Base-by-base conservation (phyloP, 805 yeast genomes). In the Sugiyamaella smithiae region DNA sequence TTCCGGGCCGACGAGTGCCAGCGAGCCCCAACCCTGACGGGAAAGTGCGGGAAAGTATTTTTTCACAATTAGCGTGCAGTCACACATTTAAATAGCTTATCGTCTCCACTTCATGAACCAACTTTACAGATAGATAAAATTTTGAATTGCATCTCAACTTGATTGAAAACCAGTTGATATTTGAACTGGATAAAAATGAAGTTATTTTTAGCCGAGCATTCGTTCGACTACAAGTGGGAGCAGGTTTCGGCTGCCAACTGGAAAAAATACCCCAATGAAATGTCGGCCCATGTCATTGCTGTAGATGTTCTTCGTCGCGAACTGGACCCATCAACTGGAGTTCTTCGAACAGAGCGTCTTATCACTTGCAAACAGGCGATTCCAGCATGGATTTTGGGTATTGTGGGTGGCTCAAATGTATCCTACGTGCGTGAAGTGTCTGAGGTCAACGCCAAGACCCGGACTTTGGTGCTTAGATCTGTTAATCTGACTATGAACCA, bases 161-260 rank as follows among this genome's bases (percentile, higher is more conserved):
- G n/a, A n/a, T n/a, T n/a, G n/a, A n/a, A n/a, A n/a, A n/a, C n/a
- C n/a, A n/a, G n/a, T n/a, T n/a, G n/a, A n/a, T n/a, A n/a, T n/a
- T n/a, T n/a, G n/a, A n/a, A n/a, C n/a, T n/a, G n/a, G n/a, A n/a
- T n/a, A n/a, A n/a, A n/a, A 7, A 91, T 91, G 99, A 88, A 84
- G 66, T 72, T 91, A 41, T 90, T 88, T 64, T 80, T 79, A 36
- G 77, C 85, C 33, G 67, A 74, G 16, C 91, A 85, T 64, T 72
- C 68, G 36, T 91, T 88, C 66, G 71, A 80, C 48, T 90, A 93
- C 62, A 80, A 95, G 0, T 91, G 98, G 97, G 95, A 85, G 22
- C 88, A 85, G 58, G 96, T 91, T 22, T 85, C 96, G 0, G 89
- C 95, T 1, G 97, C 98, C 45, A 89, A 90, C 67, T 91, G 99